Percentiles rank a stretch among this genome's conserved stretches.
phyloP scores from a whole-genome alignment of 352 stramenopile species.

The Phytophthora macrochlamydospora region DNA sequence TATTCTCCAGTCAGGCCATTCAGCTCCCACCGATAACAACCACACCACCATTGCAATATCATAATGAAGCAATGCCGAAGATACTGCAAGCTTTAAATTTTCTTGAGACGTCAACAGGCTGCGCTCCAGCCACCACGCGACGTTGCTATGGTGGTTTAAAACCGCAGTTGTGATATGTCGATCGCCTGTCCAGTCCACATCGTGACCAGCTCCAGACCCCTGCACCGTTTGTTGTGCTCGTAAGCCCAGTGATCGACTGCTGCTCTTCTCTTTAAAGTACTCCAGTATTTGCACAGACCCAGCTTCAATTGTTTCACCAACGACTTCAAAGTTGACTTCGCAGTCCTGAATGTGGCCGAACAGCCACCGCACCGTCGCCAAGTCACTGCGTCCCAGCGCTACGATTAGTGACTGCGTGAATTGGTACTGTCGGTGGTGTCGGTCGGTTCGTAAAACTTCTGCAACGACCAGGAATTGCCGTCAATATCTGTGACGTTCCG shows the following conservation, averaged over 20 bases:
- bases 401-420: not conserved
- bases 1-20: not conserved
- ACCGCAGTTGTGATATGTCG: slow-evolving; percentile 8
- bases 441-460: not conserved
- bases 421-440: slow-evolving; percentile 8
- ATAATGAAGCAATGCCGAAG: too few relatives aligned
- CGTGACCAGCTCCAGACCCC: not conserved
- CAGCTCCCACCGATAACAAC: slow-evolving; percentile 3
- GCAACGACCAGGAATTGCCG: not conserved
- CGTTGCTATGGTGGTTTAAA: slow-evolving; percentile 4
- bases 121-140: slow-evolving; percentile 24
- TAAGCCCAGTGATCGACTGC: not conserved
- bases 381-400: not conserved
- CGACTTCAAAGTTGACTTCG: not conserved
- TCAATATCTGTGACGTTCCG: not conserved
- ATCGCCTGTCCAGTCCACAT: slow-evolving; percentile 4
- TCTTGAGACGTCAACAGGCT: slow-evolving; percentile 2
- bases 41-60: slow-evolving; percentile 29
- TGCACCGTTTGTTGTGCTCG: not conserved
- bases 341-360: not conserved
- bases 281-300: slow-evolving; percentile 16
- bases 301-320: slow-evolving; percentile 1
- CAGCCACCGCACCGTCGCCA: slow-evolving; percentile 8
- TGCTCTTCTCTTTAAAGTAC: slow-evolving; percentile 16
- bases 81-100: too few relatives aligned